These are phyloP conservation scores for Quercus parvula DNA, from an alignment of 306 rosid species.

Conservation along the genomic window DNA sequence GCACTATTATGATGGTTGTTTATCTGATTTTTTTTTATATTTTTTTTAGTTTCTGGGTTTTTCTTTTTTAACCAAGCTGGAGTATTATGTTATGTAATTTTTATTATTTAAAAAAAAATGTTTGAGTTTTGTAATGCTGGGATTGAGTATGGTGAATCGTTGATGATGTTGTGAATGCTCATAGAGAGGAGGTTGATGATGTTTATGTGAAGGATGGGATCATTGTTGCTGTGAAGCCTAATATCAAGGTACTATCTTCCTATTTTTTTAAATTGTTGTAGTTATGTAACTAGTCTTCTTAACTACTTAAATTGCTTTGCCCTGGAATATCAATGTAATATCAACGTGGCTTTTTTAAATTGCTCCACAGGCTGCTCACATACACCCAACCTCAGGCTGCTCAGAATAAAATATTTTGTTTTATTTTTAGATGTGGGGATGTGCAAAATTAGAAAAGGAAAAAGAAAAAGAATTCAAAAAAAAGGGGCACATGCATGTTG, in stretches of 20 bases:
- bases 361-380: too few species aligned
- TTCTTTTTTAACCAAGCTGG: neutral
- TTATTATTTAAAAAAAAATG: neutral
- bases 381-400: too few species aligned
- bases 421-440: too few species aligned
- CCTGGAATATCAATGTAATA: too few species aligned
- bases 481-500: too few species aligned
- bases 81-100: neutral
- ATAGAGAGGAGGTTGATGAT: slow-evolving; percentile 67
- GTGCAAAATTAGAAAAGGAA: too few species aligned
- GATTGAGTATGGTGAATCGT: slow-evolving; percentile 39
- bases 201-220: slow-evolving; percentile 80
- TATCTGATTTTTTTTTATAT: too few species aligned
- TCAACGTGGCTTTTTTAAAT: too few species aligned
- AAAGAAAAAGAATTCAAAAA: neutral
- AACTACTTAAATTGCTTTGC: too few species aligned
- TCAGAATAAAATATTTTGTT: too few species aligned
- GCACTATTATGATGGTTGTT: too few species aligned
- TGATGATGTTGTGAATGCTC: slow-evolving; percentile 61
- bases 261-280: neutral
- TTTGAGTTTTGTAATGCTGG: slow-evolving; percentile 74
- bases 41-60: neutral
- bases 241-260: slow-evolving; percentile 35
- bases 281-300: too few species aligned
- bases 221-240: slow-evolving; percentile 65